These are phyloP conservation scores for Arthroderma sp. DNA, from an alignment of 2,329 filamentous ascomycete genomes.

Conservation along the genomic window DNA sequence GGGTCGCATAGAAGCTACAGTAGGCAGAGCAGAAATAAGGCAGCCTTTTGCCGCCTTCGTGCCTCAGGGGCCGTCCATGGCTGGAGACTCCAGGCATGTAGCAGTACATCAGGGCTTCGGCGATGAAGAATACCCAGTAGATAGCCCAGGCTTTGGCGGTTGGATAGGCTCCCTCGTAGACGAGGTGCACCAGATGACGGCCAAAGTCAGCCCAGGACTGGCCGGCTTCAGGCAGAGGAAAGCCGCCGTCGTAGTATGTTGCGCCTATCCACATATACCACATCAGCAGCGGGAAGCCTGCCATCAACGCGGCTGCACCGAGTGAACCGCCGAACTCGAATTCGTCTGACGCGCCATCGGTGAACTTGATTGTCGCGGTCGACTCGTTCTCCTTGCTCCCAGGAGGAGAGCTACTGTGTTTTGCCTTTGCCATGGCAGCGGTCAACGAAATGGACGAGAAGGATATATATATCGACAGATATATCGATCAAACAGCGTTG, in stretches of 20 bases:
- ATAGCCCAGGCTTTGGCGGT: constrained; percentile 72
- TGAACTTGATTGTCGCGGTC: neutral
- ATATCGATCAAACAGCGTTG: too few species aligned
- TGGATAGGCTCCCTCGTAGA: constrained; percentile 77
- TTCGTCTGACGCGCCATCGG: constrained; percentile 37
- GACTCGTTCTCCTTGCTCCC: neutral
- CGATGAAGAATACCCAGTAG: constrained; percentile 87
- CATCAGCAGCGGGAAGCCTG: constrained; percentile 87
- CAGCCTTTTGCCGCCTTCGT: constrained; percentile 72
- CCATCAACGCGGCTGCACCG: constrained; percentile 74
- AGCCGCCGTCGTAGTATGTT: constrained; percentile 75
- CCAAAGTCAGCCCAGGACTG: constrained; percentile 61
- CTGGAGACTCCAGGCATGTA: constrained; percentile 74
- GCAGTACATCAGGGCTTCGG: constrained; percentile 73
- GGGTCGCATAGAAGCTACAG: constrained; percentile 75
- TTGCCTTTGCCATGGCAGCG: too few species aligned
- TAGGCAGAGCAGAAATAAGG: constrained; percentile 90
- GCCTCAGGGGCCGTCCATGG: constrained; percentile 76
- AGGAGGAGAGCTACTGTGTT: neutral
- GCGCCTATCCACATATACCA: constrained; percentile 99
- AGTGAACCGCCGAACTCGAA: constrained; percentile 77
- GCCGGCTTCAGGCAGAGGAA: constrained; percentile 56
- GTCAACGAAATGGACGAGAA: neutral
- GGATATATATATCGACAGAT: neutral
- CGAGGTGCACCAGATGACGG: constrained; percentile 55